Evolutionary conservation across 257 asterid genomes (phyloP).

Genomic region (Lithospermum erythrorhizon): DNA sequence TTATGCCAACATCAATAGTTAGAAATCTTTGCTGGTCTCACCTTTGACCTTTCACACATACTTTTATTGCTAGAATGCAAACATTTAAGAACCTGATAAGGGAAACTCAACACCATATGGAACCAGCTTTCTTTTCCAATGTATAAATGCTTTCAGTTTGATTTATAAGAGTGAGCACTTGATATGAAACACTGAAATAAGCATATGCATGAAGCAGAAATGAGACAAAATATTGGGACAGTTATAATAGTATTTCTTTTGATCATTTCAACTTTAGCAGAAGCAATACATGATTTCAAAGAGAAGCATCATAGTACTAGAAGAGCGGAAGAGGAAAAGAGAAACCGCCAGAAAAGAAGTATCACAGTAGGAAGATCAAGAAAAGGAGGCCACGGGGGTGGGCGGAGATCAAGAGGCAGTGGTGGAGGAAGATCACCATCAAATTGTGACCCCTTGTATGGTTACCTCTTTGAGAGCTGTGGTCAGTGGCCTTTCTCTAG

Average conservation of each 20-base stretch:
- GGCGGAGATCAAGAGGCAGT: slow-evolving; percentile 12
- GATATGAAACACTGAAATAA: not conserved
- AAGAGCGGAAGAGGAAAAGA: slow-evolving; percentile 11
- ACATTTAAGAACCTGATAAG: slow-evolving; percentile 1
- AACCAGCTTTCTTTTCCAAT: not conserved
- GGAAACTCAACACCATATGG: not conserved
- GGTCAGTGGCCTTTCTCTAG: slow-evolving; percentile 44
- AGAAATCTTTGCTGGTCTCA: not conserved
- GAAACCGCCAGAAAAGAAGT: slow-evolving; percentile 11
- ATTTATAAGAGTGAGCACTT: no score
- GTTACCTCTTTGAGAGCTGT: slow-evolving; percentile 30
- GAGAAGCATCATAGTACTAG: not conserved
- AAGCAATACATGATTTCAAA: slow-evolving; percentile 15
- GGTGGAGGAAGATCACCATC: slow-evolving; percentile 15
- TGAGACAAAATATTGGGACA: slow-evolving; percentile 15
- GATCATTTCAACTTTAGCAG: slow-evolving; percentile 23
- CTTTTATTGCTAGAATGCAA: not conserved
- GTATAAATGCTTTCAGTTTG: not conserved
- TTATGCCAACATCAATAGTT: not conserved
- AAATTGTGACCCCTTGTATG: slow-evolving; percentile 40
- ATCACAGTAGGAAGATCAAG: slow-evolving; percentile 7
- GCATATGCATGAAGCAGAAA: slow-evolving; percentile 2
- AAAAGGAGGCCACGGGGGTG: slow-evolving; percentile 3
- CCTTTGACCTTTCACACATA: not conserved
- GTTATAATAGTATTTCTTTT: slow-evolving; percentile 23